Base-by-base conservation (phyloP, 2,329 filamentous ascomycete genomes). In the Coleophoma eucalyptorum region DNA sequence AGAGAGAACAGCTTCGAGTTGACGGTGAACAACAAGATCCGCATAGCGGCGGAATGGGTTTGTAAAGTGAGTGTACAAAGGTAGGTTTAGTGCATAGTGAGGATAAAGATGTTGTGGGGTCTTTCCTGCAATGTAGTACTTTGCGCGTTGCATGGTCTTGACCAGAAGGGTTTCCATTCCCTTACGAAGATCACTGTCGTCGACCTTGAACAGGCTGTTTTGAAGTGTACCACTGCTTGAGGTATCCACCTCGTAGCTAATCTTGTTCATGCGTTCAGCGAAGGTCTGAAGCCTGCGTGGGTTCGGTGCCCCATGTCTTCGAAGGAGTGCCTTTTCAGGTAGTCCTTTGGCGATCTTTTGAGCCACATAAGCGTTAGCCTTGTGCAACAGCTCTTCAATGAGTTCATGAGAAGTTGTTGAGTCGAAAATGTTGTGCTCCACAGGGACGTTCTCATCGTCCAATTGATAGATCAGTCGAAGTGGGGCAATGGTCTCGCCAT, bases 371-470 rank as follows among this genome's bases (percentile, higher is more conserved):
- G 83, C 80, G 67, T 99, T 97, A 52, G 90, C 89, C 76, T 95
- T 96, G 77, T 96, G 89, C 73, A 90, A 87, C 48, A 99, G 77
- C 74, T 99, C 94, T 69, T 99, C 94, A 42, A 97, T 90, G 56
- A 97, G 82, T 72, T 97, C 93, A 56, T 95, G 90, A 3, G 92
- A 90, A 10, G 86, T 78, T 12, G 90, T 90, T 31, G 90, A 93
- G 68, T 97, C 87, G 65, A 97, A 99, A 57, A 99, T 89, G 73
- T 97, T 99, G 67, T 90, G 84, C 73, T 96, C 91, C 38, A 97
- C 92, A 2, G 93, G 94, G 48, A 97, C 90, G 69, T 97, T 97
- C 77, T 99, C 94, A 61, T 99, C 94, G 61, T 99, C 94, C 38
- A 97, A 80, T 72, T 96, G 92, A 70, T 96, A 91, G 55, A 97